A percentile compares a stretch with the other conserved stretches of the same genome.
Evolutionary conservation across 176 grass and related monocot species (phyloP).

Genomic region (Zea mays): DNA sequence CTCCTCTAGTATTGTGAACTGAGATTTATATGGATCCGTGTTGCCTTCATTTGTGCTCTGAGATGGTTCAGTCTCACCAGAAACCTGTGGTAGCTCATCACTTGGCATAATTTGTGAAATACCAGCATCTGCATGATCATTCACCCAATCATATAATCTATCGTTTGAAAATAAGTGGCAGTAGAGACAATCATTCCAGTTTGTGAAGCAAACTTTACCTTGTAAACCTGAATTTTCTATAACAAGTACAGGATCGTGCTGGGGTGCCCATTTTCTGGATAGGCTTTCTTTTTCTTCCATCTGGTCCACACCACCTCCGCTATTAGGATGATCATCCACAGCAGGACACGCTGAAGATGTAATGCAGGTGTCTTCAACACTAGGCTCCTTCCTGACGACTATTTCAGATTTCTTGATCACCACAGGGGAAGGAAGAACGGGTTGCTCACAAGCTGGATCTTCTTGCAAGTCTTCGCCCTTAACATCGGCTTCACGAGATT

Average conservation of each 20-base stretch:
- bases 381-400: slow-evolving; percentile 39
- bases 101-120: slow-evolving; percentile 27
- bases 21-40: slow-evolving; percentile 28
- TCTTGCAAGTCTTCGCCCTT: slow-evolving; percentile 34
- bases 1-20: slow-evolving; percentile 45
- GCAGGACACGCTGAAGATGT: slow-evolving; percentile 14
- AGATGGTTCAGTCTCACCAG: slow-evolving; percentile 32
- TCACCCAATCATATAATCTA: slow-evolving; percentile 22
- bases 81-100: slow-evolving; percentile 25
- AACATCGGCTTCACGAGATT: slow-evolving; percentile 19
- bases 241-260: slow-evolving; percentile 16
- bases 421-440: slow-evolving; percentile 12
- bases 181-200: neutral
- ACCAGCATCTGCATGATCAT: slow-evolving; percentile 37
- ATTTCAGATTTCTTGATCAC: slow-evolving; percentile 43
- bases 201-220: slow-evolving; percentile 39
- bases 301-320: slow-evolving; percentile 13
- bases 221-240: slow-evolving; percentile 21
- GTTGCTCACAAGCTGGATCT: slow-evolving; percentile 29
- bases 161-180: slow-evolving; percentile 12
- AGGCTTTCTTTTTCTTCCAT: slow-evolving; percentile 16
- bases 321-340: slow-evolving; percentile 24
- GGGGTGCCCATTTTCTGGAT: neutral
- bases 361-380: slow-evolving; percentile 26
- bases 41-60: slow-evolving; percentile 7